Base-by-base conservation (phyloP, 495 filamentous ascomycete genomes). In the Parathielavia appendiculata region DNA sequence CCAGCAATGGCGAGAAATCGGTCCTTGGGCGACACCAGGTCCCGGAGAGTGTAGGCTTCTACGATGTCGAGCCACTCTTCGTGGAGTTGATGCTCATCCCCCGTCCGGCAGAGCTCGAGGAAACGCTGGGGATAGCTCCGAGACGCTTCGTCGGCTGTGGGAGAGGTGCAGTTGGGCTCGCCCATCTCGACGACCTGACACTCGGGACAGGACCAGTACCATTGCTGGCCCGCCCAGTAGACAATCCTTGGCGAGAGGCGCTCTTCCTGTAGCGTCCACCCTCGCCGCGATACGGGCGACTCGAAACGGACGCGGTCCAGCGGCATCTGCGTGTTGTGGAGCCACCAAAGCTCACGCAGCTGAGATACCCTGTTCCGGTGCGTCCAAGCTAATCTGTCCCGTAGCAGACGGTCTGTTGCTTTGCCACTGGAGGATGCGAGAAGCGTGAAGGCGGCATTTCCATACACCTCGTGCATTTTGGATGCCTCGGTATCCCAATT, bases 31-130 rank as follows among this genome's bases (percentile, higher is more conserved):
- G 57, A 58, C 1, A 63, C 66, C 30, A 71, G 65, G 20, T 69
- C 68, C 0, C 68, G 68, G 9, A 58, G 66, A 5, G 64, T 67
- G 51, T 69, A 71, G 12, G 64, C 62, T 19, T 71, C 64, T 16
- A 69, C 68, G 16, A 69, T 66, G n/a, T 71, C 68, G 16, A 69
- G 63, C 68, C 68, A 71, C 44, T 71, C 68, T 11, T 67, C 58
- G 23, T 71, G 61, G 5, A 71, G 63, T 30, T 64, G 56, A 5
- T 61, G 45, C 9, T 57, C 56, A 17, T 67, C 64, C 0, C 68
- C 68, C 1, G 59, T 60, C 5, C 60, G 64, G 39, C 68, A 66
- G 36, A 67, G 56, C 22, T 69, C 59, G 1, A 71, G 45, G 43
- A 69, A 71, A 1, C 55, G 57, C 12, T 71, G 68, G 4, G 68